Evolutionary conservation across 768 basidiomycete species (phyloP), one percentile per base, ranked within the genome.

Genomic region (Suillus tomentosus): DNA sequence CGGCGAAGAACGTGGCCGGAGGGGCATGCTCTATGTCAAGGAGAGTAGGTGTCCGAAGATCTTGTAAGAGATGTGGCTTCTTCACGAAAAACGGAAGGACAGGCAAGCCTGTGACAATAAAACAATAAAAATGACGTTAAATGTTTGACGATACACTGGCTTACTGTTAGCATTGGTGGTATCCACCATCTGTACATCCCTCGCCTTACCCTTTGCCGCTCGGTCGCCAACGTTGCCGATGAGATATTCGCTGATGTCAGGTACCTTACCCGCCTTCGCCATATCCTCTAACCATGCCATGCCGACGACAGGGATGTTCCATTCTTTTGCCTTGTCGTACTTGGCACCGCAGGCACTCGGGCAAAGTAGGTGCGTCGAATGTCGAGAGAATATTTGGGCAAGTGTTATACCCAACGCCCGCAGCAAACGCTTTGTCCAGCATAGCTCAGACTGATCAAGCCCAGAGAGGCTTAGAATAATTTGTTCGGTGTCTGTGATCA

Each of bases 351-450:
- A 77, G 0, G 82, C 85, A 7, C 86, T 81, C 0, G 91, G 90
- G 71, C 94, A 95, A 9, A 97, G 78, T 1, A 97, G 81, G 68
- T 96, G 92, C 0, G 95, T 95, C 2, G 88, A 85, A 13, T 81
- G 82, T 19, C 86, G 81, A 15, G 85, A 89, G 73, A 90, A 90
- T n/a, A 77, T 79, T 0, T 82, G 77, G 3, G 85, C 81, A 2
- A 86, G 78, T 5, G 71, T 81, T 43, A 88, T 82, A 13, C 89
- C 92, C 10, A 94, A 77, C 6, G 87, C 90, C 13, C 87, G 84
- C 37, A 89, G 73, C 17, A 96, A 78, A 51, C 92, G 78, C 54
- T 84, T 82, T 59, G 89, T 76, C 80, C 87, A 91, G 66, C 83
- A 87, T 5, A 81, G 77, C 66, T 94, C 86, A 10, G 87, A 85